Percentiles rank a stretch among this genome's conserved stretches.
Conservation (phyloP, 441 rosid species). For the Jatropha podagrica region DNA sequence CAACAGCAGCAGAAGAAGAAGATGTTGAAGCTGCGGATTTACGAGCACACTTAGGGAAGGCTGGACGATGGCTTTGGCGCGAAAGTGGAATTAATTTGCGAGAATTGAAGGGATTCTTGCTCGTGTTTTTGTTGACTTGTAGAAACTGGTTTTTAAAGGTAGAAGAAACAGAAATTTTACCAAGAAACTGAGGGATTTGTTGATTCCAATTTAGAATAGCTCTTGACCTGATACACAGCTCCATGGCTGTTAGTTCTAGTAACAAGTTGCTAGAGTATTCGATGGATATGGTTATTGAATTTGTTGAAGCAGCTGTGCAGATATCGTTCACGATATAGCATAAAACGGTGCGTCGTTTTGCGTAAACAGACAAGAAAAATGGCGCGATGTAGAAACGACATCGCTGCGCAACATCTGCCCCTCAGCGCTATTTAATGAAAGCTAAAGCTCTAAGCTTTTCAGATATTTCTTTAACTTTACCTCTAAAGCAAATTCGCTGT, state of each 20-base stretch:
- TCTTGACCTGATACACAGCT: constrained; percentile 54
- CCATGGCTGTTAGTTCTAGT: constrained; percentile 35
- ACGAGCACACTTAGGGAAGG: constrained; percentile 18
- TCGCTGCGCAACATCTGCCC: not conserved
- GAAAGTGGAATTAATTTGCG: constrained; percentile 27
- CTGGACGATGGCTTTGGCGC: constrained; percentile 24
- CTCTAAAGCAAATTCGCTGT: not conserved
- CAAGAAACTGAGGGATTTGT: constrained; percentile 10
- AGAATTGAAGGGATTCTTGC: constrained; percentile 20
- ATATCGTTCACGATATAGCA: not conserved
- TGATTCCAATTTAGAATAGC: constrained; percentile 28
- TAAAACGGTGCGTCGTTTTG: not conserved
- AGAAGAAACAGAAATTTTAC: constrained; percentile 15
- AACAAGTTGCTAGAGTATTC: not conserved
- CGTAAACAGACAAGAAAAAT: not conserved
- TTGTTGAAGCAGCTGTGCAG: not conserved
- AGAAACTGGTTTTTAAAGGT: constrained; percentile 29
- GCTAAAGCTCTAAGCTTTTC: not conserved
- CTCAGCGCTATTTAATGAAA: not conserved
- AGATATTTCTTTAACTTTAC: not conserved
- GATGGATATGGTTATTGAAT: not conserved
- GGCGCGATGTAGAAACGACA: not conserved
- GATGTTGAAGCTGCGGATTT: constrained; percentile 33
- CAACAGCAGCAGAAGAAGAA: constrained; percentile 41
- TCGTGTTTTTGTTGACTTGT: constrained; percentile 26